Evolutionary conservation across 2,329 filamentous ascomycete genomes (phyloP).

Genomic region (Ceratocystis variospora): DNA sequence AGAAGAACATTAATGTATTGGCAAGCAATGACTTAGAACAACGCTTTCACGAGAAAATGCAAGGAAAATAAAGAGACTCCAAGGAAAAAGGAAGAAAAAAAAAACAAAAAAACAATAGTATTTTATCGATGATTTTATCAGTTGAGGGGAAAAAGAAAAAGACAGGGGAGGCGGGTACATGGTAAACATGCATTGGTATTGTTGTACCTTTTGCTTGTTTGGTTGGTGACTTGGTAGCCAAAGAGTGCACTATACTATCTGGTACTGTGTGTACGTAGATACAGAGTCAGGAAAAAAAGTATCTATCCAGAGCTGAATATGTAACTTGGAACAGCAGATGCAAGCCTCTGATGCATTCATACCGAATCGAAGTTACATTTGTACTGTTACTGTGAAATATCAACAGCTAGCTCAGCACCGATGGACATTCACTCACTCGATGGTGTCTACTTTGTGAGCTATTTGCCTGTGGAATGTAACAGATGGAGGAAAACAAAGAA

Average conservation of each 20-base stretch:
- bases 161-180: background rate
- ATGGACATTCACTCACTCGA: too few relatives aligned
- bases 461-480: too few relatives aligned
- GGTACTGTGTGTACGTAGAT: background rate
- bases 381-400: background rate
- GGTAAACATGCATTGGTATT: background rate
- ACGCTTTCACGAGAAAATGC: background rate
- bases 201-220: background rate
- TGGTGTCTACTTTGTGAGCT: too few relatives aligned
- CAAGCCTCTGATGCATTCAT: background rate
- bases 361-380: too few relatives aligned
- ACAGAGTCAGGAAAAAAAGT: background rate
- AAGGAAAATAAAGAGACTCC: background rate
- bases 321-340: background rate
- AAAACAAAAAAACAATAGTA: background rate
- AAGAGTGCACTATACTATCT: background rate
- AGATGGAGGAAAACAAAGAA: too few relatives aligned
- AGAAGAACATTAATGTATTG: slow-evolving; percentile 2
- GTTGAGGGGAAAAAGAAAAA: background rate
- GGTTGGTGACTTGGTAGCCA: background rate
- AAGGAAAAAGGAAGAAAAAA: background rate
- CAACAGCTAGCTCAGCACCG: background rate
- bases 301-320: background rate
- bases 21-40: background rate
- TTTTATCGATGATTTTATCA: slow-evolving; percentile 1